Evolutionary conservation across 257 asterid genomes (phyloP), one percentile per base, ranked within the genome.

Genomic region (Ilex asprella): DNA sequence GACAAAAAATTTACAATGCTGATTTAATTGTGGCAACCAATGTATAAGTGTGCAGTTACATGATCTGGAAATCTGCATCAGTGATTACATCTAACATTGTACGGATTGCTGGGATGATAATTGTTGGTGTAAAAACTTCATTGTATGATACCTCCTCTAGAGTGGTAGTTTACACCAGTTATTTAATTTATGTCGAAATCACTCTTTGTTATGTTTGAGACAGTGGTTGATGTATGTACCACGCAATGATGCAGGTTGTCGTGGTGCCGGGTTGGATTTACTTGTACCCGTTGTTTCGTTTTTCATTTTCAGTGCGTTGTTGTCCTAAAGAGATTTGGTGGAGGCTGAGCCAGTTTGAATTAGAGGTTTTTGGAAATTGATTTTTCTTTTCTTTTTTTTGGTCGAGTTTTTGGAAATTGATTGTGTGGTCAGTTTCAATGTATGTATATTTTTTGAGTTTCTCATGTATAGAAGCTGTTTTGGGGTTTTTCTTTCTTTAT

Each of bases 251-350:
- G 68, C 86, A 86, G 94, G 94, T 21, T 73, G 74, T 35, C 63
- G 55, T 11, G 66, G 70, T 54, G 74, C 67, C 29, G 67, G 81
- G 72, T 59, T 71, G 78, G 81, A 79, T 71, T 29, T 68, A 53
- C 56, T 79, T n/a, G 71, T 76, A 62, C 73, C 77, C 71, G 73
- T 85, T 86, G 79, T 81, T 83, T 78, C 78, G 72, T 73, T 80
- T 72, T 78, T 84, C 66, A 74, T 77, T 69, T 81, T 76, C 39
- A 44, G 86, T 66, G 61, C 71, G 31, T 29, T 78, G 65, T 75
- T 84, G 83, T 73, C 76, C 62, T 79, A 71, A 78, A 70, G 76
- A 66, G 73, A 67, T 63, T 62, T 66, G 54, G 74, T 39, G 58
- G 78, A 64, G 27, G 27, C 27, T 21, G 27, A 21, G 77, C 76